Base-by-base conservation (phyloP, 1,139 yeast species). In the Yarrowia galli region DNA sequence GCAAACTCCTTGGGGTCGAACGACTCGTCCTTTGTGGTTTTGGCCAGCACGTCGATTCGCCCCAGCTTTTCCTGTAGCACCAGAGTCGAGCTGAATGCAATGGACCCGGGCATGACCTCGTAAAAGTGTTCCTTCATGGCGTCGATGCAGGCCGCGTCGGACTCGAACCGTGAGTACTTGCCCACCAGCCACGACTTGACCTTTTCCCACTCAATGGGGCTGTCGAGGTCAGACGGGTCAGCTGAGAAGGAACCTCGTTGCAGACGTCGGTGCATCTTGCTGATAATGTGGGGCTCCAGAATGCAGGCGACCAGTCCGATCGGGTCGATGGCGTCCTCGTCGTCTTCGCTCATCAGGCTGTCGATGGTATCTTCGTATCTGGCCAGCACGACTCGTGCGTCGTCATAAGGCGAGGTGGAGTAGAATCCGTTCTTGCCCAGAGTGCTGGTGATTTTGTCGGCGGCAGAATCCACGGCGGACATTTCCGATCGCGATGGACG, bases 161-260 rank as follows among this genome's bases (percentile, higher is more conserved):
- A 18, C 36, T 58, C 64, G 42, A 43, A 58, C 20, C 64, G 49
- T n/a, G 64, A 58, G 51, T 58, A 58, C 32, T 58, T 58, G 18
- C 36, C 28, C 20, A 58, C 51, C 16, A 58, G 64, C 64, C 64
- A 58, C 40, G 49, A 8, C 64, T 58, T 58, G 64, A 58, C 64
- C 16, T 58, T 58, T 15, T 58, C 64, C 64, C 64, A 58, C 32
- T 58, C 64, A n/a, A 58, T 58, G 20, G 64, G 64, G 16, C 42
- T 28, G 64, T 58, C 64, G 16, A 58, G 22, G 40, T 58, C 64
- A 4, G 16, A 3, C 12, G 64, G 51, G 51, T 58, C 51, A 1
- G 51, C 64, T 2, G 64, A 58, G 15, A 58, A 58, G 15, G 38
- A 28, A 8, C 64, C 64, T 13, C 64, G 25, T 16, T 58, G 49